Percentiles rank a stretch among this genome's conserved stretches.
phyloP scores from a whole-genome alignment of 1,284 basidiomycete species.

The Melampsora occidentalis region DNA sequence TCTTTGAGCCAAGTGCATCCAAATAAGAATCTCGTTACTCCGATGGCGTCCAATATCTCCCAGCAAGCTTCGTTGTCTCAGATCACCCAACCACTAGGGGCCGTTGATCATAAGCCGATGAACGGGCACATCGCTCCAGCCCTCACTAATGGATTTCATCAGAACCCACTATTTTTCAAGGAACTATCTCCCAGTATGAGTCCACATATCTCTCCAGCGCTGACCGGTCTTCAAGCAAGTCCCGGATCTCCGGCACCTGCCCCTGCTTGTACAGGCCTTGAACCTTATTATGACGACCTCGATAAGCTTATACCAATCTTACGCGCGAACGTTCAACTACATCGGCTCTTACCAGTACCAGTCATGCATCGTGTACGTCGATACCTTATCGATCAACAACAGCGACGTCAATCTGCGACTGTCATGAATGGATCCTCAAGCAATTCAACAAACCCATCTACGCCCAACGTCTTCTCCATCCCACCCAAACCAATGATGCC shows the following conservation, averaged over 20 bases:
- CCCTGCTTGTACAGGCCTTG: constrained; percentile 6
- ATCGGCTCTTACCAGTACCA: constrained; percentile 21
- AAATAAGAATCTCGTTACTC: constrained; percentile 1
- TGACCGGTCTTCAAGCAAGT: constrained; percentile 4
- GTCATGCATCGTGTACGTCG: constrained; percentile 35
- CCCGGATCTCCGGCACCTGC: neutral
- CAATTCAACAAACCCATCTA: neutral
- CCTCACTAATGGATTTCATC: constrained; percentile 5
- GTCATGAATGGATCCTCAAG: neutral
- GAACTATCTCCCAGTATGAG: neutral
- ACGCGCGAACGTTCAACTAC: constrained; percentile 16
- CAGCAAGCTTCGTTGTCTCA: neutral
- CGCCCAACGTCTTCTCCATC: neutral
- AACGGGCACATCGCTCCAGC: neutral
- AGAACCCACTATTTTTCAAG: neutral
- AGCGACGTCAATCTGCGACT: constrained; percentile 1
- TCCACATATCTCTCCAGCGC: neutral
- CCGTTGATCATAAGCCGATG: neutral
- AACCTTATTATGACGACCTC: constrained; percentile 38
- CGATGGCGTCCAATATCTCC: neutral
- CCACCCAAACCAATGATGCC: neutral
- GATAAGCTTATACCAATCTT: constrained; percentile 28
- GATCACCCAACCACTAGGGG: neutral
- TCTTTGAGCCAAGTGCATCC: constrained; percentile 20
- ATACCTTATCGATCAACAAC: constrained; percentile 35